phyloP scores from a whole-genome alignment of 1,139 yeast genomes.

The Pichia sp. region DNA sequence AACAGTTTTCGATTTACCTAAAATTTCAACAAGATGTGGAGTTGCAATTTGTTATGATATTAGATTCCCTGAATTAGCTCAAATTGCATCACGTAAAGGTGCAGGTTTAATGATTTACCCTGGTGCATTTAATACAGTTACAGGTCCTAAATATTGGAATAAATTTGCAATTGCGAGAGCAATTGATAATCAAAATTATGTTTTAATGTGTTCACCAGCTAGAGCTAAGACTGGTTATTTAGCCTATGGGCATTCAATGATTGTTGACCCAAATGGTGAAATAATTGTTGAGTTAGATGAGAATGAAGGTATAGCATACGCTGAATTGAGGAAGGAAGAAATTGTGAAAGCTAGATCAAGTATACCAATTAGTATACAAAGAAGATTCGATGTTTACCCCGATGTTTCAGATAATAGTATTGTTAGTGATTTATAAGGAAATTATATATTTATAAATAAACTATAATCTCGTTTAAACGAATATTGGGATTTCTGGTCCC shows the following conservation, averaged over 20 bases:
- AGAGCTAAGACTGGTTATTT: slow-evolving; percentile 70
- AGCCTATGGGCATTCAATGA: slow-evolving; percentile 88
- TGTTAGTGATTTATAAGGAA: slow-evolving; percentile 16
- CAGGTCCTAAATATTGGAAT: slow-evolving; percentile 95
- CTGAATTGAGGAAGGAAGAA: slow-evolving; percentile 62
- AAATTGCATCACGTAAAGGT: slow-evolving; percentile 63
- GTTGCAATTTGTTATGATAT: slow-evolving; percentile 90
- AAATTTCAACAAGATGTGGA: slow-evolving; percentile 67
- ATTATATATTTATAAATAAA: neutral
- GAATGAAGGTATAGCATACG: slow-evolving; percentile 72
- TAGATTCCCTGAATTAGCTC: slow-evolving; percentile 86
- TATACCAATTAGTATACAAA: slow-evolving; percentile 72
- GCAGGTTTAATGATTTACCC: slow-evolving; percentile 91
- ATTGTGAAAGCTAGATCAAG: slow-evolving; percentile 57
- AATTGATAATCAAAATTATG: slow-evolving; percentile 79
- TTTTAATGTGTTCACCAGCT: slow-evolving; percentile 82
- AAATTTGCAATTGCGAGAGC: slow-evolving; percentile 81
- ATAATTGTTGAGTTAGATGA: slow-evolving; percentile 79
- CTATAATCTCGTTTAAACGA: neutral
- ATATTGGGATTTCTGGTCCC: slow-evolving; percentile 44
- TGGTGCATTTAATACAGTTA: slow-evolving; percentile 91
- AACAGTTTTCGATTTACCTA: slow-evolving; percentile 64
- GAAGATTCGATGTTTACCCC: slow-evolving; percentile 79
- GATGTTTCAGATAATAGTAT: slow-evolving; percentile 42
- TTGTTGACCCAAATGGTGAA: slow-evolving; percentile 80